Conservation (phyloP, 768 basidiomycete species). For the Jaapia argillacea region DNA sequence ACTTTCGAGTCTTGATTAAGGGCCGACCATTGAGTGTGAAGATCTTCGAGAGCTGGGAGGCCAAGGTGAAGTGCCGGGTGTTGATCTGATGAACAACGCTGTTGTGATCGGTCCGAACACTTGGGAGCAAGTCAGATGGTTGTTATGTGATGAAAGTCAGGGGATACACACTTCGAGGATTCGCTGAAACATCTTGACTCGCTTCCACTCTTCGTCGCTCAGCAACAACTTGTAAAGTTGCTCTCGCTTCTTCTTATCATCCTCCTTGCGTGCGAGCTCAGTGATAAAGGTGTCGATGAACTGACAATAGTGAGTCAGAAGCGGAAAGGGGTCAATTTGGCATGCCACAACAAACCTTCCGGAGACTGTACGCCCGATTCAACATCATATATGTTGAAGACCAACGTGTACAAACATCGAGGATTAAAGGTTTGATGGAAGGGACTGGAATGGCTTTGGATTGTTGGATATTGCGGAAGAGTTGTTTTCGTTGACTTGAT, state of each 20-base stretch:
- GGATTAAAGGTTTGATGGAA: not conserved
- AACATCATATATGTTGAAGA: slow-evolving; percentile 24
- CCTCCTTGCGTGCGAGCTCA: not conserved
- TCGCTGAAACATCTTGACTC: not conserved
- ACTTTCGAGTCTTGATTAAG: not conserved
- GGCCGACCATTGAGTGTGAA: slow-evolving; percentile 16
- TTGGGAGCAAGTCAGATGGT: not conserved
- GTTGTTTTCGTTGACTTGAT: not conserved
- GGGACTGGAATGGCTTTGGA: not conserved
- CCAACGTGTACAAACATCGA: slow-evolving; percentile 23
- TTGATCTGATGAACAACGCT: slow-evolving; percentile 22
- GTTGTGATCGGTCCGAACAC: slow-evolving; percentile 18
- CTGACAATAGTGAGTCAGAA: not conserved
- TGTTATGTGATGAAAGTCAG: not conserved
- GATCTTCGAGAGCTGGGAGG: slow-evolving; percentile 22
- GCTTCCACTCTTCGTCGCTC: not conserved
- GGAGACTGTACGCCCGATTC: slow-evolving; percentile 5
- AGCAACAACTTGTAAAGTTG: not conserved
- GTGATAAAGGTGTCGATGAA: not conserved
- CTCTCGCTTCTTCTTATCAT: not conserved
- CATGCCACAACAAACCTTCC: slow-evolving; percentile 1
- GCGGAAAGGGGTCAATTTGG: not conserved
- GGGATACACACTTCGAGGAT: not conserved
- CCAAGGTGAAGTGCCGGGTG: slow-evolving; percentile 18
- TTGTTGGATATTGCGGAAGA: not conserved